Evolutionary conservation across 768 basidiomycete genomes (phyloP), one percentile per base, ranked within the genome.

Genomic region (Boletus rubroflammeus): DNA sequence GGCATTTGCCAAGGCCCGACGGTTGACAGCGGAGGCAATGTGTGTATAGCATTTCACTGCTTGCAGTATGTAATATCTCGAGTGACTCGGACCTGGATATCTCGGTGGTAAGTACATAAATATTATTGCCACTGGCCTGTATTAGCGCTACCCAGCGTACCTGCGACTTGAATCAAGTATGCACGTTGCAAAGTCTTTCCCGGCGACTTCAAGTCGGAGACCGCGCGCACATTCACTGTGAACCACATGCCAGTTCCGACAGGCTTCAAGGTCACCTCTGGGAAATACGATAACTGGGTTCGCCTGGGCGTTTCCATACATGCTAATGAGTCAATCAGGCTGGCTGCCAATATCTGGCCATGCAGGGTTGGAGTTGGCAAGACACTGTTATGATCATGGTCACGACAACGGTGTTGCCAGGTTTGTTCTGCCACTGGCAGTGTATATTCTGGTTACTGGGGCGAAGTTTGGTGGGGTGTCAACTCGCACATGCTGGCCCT

Each of bases 11-110:
- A 23, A 23, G 39, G 11, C 21, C 48, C 47, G 14, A 19, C 6
- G 5, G 58, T 7, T 55, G 59, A 46, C 50, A 49, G 54, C 47
- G 54, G 49, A 14, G 15, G 6, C 15, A 44, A 35, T 38, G 51
- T 47, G 7, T 9, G 36, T 3, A 34, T 6, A 34, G 32, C 32
- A 32, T 32, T 14, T 32, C 32, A 32, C 32, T 32, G 11, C 4
- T 38, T 36, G 43, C 19, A 7, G 21, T 21, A 41, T 25, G 40
- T 39, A 19, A 39, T 35, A 6, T 35, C 6, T 15, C 19, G n/a
- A 38, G 36, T 19, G 9, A 11, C n/a, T 39, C 38, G 38, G 38
- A 39, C 38, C 34, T 35, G 14, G 13, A 32, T 32, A 14, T 5
- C 29, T 31, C 29, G 11, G 9, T 29, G 29, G n/a, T n/a, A n/a